Base-by-base conservation (phyloP, 1,284 basidiomycete species). In the Psilocybe mexicana region DNA sequence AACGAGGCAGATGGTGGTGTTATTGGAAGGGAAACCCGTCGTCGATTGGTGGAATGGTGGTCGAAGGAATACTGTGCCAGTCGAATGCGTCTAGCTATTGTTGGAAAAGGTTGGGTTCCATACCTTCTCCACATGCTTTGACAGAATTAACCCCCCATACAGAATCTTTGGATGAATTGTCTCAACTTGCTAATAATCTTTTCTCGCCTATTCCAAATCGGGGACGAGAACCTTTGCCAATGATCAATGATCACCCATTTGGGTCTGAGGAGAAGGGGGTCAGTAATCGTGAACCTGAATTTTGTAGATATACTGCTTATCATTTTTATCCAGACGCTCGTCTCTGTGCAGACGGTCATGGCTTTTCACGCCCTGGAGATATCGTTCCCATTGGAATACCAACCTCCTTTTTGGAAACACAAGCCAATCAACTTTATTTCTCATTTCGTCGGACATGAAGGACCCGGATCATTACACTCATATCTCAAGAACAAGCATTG, bases 21-120 rank as follows among this genome's bases (percentile, higher is more conserved):
- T 7, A 76, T 92, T 45, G 96, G 95, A 3, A 80, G 92, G 50
- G 96, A 99, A 73, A 96, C 93, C 0, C 85, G 97, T 56, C 84
- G 93, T 55, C 83, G 97, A 68, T 78, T 99, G 60, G 87, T 99
- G 58, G 90, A 96, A 74, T 99, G 98, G 94, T 98, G 96, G 92
- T 80, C 79, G 54, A 82, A 85, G 63, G 90, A 98, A 71, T 99
- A 99, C 73, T 96, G 92, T 65, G 94, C 97, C 4, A 90, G 93
- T 70, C 80, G 96, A 54, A 98, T 98, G 96, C 90, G 90, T 66
- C 74, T 99, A 40, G 93, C 90, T 62, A 84, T 99, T 18, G 79
- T 97, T 36, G 95, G 96, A 26, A 93, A 91, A 79, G 93, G 95
- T 87, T 67, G 72, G 65, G 10, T 52, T 57, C 33, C 55, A 33